These are phyloP conservation scores for Mucor indicus DNA, from an alignment of 371 early-diverging fungal genomes.

Conservation along the genomic window DNA sequence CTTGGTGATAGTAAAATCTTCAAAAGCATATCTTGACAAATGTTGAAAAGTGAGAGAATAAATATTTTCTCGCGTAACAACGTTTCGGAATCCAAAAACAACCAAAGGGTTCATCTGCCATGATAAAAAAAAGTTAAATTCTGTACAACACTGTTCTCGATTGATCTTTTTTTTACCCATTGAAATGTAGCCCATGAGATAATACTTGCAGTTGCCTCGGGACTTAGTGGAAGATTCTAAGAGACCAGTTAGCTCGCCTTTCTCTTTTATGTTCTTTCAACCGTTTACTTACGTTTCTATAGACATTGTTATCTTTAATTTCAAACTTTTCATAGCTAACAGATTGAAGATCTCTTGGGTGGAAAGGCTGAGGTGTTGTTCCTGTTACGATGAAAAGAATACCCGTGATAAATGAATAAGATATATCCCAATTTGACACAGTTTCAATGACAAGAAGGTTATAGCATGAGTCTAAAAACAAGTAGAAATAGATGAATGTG, in stretches of 20 bases:
- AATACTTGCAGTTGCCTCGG: slow-evolving; percentile 36
- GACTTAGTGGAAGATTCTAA: slow-evolving; percentile 25
- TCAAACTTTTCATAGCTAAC: slow-evolving; percentile 26
- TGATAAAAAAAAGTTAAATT: not conserved
- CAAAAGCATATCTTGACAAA: slow-evolving; percentile 19
- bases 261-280: too few species aligned
- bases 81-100: slow-evolving; percentile 24
- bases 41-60: slow-evolving; percentile 37
- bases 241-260: too few species aligned
- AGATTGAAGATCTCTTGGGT: slow-evolving; percentile 26
- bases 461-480: slow-evolving; percentile 3
- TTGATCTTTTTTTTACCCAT: slow-evolving; percentile 25
- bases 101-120: slow-evolving; percentile 33
- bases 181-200: slow-evolving; percentile 36
- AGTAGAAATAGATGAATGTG: slow-evolving; percentile 1
- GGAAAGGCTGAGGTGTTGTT: slow-evolving; percentile 24
- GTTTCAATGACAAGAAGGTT: not conserved
- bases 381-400: slow-evolving; percentile 9
- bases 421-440: not conserved
- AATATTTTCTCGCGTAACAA: slow-evolving; percentile 19
- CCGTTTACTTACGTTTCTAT: slow-evolving; percentile 17
- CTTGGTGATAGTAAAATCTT: slow-evolving; percentile 18
- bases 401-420: not conserved
- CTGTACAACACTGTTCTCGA: too few species aligned
- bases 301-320: slow-evolving; percentile 17